These are phyloP conservation scores for Dianthus caryophyllus DNA, from an alignment of 148 eudicot species.

Conservation along the genomic window DNA sequence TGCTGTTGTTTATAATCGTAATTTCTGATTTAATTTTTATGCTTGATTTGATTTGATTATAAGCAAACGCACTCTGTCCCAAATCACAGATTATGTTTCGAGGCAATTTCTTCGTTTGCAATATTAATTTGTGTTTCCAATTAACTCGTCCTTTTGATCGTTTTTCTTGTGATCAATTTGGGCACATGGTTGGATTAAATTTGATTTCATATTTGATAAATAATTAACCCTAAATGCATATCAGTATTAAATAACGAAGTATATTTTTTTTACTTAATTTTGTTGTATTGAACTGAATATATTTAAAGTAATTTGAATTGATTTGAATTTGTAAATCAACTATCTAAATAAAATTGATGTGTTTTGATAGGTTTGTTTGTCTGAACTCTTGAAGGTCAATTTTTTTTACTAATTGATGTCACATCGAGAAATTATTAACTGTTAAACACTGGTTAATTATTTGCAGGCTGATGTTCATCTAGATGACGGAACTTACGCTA, in stretches of 20 bases:
- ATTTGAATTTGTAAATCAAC: too few species aligned
- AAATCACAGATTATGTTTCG: background rate
- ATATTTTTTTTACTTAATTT: too few species aligned
- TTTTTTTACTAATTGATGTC: background rate
- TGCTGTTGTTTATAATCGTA: too few species aligned
- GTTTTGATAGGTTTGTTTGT: background rate
- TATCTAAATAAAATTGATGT: too few species aligned
- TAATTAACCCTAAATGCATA: too few species aligned
- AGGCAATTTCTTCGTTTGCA: background rate
- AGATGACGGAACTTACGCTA: slow-evolving; percentile 53
- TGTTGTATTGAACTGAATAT: background rate
- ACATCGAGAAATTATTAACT: background rate
- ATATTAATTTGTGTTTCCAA: background rate
- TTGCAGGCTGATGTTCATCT: slow-evolving; percentile 64
- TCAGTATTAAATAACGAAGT: too few species aligned
- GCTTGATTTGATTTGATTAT: too few species aligned
- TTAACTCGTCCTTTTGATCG: background rate
- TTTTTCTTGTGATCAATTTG: too few species aligned
- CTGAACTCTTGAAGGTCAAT: background rate
- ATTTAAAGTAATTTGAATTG: background rate
- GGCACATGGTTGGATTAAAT: too few species aligned
- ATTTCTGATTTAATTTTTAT: too few species aligned
- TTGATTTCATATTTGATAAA: too few species aligned
- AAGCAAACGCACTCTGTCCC: too few species aligned
- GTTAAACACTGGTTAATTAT: background rate